Evolutionary conservation across 2,329 filamentous ascomycete genomes (phyloP).

Genomic region (Diplodia seriata): DNA sequence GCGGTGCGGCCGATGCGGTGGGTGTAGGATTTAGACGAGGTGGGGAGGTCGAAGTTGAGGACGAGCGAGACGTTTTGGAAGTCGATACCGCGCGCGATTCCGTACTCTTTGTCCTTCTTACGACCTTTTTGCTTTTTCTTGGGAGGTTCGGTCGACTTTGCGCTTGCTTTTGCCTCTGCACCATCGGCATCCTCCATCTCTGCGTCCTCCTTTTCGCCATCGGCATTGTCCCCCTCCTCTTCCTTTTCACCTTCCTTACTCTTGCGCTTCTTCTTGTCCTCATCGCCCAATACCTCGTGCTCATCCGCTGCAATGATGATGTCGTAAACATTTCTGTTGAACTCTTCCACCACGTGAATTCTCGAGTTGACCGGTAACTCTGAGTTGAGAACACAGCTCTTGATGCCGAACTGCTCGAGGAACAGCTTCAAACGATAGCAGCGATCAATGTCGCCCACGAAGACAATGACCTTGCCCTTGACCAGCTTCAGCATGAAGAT

Average conservation of each 20-base stretch:
- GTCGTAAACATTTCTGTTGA: conserved; percentile 96
- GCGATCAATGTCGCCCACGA: conserved; percentile 84
- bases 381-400: conserved; percentile 91
- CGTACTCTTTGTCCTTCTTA: conserved; percentile 83
- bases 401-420: conserved; percentile 94
- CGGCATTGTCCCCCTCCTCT: conserved; percentile 36
- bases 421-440: conserved; percentile 95
- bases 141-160: conserved; percentile 40
- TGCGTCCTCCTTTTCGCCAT: conserved; percentile 35
- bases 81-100: conserved; percentile 94
- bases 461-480: conserved; percentile 87
- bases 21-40: conserved; percentile 89
- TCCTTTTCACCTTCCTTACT: conserved; percentile 32
- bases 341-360: conserved; percentile 94
- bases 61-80: conserved; percentile 86
- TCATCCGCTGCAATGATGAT: conserved; percentile 97
- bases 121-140: conserved; percentile 70
- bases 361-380: conserved; percentile 92
- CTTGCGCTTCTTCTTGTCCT: conserved; percentile 51
- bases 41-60: conserved; percentile 95
- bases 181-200: conserved; percentile 50
- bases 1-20: conserved; percentile 95
- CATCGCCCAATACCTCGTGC: conserved; percentile 78
- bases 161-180: conserved; percentile 34
- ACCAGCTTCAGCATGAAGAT: conserved; percentile 95